phyloP scores from a whole-genome alignment of 2,329 filamentous ascomycete species.

The Penicillium corylophilum region DNA sequence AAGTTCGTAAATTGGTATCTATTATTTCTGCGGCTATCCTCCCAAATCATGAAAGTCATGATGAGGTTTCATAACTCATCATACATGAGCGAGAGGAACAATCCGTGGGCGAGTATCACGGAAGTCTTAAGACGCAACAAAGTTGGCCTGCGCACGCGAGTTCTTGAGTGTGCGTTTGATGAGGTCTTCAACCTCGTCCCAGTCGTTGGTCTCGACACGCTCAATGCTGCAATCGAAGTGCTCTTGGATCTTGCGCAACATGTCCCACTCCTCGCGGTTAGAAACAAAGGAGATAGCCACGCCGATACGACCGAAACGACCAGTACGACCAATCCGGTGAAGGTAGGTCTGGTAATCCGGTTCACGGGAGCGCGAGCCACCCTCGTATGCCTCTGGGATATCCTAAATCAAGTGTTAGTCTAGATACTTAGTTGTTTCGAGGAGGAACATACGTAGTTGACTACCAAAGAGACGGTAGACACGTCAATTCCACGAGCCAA shows the following conservation, averaged over 20 bases:
- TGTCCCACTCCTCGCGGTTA: slow-evolving; percentile 75
- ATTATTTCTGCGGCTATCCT: slow-evolving; percentile 24
- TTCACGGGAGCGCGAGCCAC: slow-evolving; percentile 56
- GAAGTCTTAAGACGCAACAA: slow-evolving; percentile 17
- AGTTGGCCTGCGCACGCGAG: slow-evolving; percentile 42
- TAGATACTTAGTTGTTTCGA: no score
- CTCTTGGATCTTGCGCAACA: slow-evolving; percentile 74
- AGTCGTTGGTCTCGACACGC: slow-evolving; percentile 79
- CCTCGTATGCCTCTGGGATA: slow-evolving; percentile 59
- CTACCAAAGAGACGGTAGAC: slow-evolving; percentile 90
- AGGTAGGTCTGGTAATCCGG: slow-evolving; percentile 95
- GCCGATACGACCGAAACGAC: slow-evolving; percentile 92
- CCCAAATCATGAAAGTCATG: slow-evolving; percentile 19
- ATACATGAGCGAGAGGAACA: slow-evolving; percentile 11
- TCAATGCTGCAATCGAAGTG: slow-evolving; percentile 80
- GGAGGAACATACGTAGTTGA: slow-evolving; percentile 73
- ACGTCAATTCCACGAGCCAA: slow-evolving; percentile 93
- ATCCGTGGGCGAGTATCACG: not conserved
- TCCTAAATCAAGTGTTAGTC: slow-evolving; percentile 45
- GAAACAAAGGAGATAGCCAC: slow-evolving; percentile 95
- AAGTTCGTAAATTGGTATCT: slow-evolving; percentile 33
- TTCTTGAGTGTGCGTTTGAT: slow-evolving; percentile 78
- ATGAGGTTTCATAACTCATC: slow-evolving; percentile 32
- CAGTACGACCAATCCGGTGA: slow-evolving; percentile 94
- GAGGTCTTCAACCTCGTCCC: slow-evolving; percentile 82